Evolutionary conservation across 2,329 filamentous ascomycete genomes (phyloP), one percentile per base, ranked within the genome.

Genomic region (Aureobasidium musti): DNA sequence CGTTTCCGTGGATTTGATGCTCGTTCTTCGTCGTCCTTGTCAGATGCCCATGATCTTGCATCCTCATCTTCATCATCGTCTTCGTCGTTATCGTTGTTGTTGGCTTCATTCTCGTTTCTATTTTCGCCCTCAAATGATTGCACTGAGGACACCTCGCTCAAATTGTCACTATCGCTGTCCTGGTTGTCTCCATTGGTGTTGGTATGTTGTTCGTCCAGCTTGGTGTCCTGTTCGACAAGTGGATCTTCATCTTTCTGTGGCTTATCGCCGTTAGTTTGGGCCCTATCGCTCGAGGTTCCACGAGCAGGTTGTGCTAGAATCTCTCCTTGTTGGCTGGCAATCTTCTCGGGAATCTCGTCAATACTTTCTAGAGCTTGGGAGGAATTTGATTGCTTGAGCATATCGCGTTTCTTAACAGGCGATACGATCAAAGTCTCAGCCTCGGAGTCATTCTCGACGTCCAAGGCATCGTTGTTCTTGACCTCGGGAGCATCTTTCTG

Each of bases 371-470:
- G 14, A 5, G 47, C 49, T n/a, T 53, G 61, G n/a, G 19, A 17
- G 11, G 49, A 53, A n/a, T 37, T 28, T 11, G 66, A 67, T 72
- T 77, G 77, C 69, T 74, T 76, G 69, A 74, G 69, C 28, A 77
- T 75, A 65, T 76, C 74, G 54, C 74, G 71, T 65, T 76, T 74
- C 71, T 81, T 78, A 68, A 79, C 76, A 37, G 78, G 76, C 35
- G 75, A 78, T 57, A 81, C 76, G 43, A 82, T 79, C 67, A 82
- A 77, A 37, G 81, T 83, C 74, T 83, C 81, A 61, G 81, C 81
- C 73, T 83, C 81, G 19, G 80, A 82, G 70, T 81, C 79, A 69
- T 77, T 78, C 63, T 77, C 74, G 39, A 74, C 77, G 21, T 75
- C 71, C 13, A 52, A 35, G 19, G 39, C 53, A 14, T 65, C n/a